phyloP scores from a whole-genome alignment of 2,329 filamentous ascomycete genomes.

The Beauveria pseudobassiana region DNA sequence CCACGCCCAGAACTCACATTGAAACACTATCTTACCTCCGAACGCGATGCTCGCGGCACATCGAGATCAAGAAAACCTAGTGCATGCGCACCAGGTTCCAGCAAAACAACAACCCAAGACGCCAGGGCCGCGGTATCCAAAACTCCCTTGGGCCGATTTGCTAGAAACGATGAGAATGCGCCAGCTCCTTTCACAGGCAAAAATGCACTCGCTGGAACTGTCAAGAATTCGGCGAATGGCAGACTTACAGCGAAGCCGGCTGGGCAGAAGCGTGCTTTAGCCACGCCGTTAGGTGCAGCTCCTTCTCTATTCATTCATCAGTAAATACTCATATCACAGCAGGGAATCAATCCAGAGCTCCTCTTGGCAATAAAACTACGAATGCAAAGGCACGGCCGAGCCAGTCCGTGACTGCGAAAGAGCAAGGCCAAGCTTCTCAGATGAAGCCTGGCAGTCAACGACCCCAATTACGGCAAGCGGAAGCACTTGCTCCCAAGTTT shows the following conservation, averaged over 20 bases:
- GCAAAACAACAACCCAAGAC: constrained; percentile 78
- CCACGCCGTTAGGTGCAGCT: constrained; percentile 73
- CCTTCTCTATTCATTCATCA: neutral
- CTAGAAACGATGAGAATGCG: constrained; percentile 79
- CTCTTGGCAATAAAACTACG: constrained; percentile 89
- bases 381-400: constrained; percentile 75
- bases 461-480: constrained; percentile 45
- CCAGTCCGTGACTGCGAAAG: constrained; percentile 58
- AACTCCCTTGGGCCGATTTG: constrained; percentile 65
- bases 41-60: constrained; percentile 63
- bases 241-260: constrained; percentile 42
- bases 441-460: constrained; percentile 51
- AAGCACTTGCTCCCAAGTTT: constrained; percentile 50
- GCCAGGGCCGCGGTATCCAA: constrained; percentile 65
- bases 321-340: neutral
- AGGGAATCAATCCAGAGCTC: constrained; percentile 58
- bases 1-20: too few species aligned
- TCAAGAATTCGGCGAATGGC: constrained; percentile 26
- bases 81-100: constrained; percentile 65
- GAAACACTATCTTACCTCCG: too few species aligned
- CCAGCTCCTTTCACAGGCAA: constrained; percentile 30
- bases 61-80: constrained; percentile 81
- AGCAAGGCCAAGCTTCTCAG: constrained; percentile 52
- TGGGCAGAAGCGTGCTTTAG: constrained; percentile 48
- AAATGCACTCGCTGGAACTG: constrained; percentile 44